Base-by-base conservation (phyloP, 345 rosid genomes). In the Brassica nigra region DNA sequence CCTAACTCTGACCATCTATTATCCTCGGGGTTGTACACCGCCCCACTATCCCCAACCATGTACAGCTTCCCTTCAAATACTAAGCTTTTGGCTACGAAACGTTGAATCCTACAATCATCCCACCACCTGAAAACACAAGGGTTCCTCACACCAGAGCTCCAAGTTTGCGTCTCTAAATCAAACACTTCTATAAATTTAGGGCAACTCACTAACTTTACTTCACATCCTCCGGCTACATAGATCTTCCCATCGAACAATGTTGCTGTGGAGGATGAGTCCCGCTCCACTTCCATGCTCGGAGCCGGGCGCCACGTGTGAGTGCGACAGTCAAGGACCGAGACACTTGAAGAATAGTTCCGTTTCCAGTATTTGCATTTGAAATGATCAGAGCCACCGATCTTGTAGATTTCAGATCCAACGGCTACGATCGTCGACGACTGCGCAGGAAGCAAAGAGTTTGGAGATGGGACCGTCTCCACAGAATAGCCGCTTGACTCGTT, bases 321-420 rank as follows among this genome's bases (percentile, higher is more conserved):
- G 14, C 28, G 57, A 61, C 76, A 72, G 39, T 72, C 68, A 14
- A 72, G 28, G 7, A 72, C 28, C 89, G 90, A 86, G 4, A 89
- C 92, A 37, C 76, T 85, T 9, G 89, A 23, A 58, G 52, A 84
- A 42, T 11, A 18, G 30, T 12, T 0, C 14, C 2, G 5, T 28
- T 66, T 36, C 49, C 29, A 36, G 7, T n/a, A 0, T n/a, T 52
- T 52, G 58, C 20, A n/a, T n/a, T 4, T n/a, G n/a, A 2, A n/a
- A 49, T 49, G 5, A 52, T 9, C 18, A 44, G 87, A 84, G 3
- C 97, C 97, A 0, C 97, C 94, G 61, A 90, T 66, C 5, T 79
- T 87, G 75, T 82, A 90, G 39, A 91, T 86, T 44, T 63, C 64
- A 61, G 84, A 86, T 2, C 88, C 91, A n/a, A 88, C 57, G 29